Conservation (phyloP, 2,329 filamentous ascomycete species). For the Fusarium sp. region DNA sequence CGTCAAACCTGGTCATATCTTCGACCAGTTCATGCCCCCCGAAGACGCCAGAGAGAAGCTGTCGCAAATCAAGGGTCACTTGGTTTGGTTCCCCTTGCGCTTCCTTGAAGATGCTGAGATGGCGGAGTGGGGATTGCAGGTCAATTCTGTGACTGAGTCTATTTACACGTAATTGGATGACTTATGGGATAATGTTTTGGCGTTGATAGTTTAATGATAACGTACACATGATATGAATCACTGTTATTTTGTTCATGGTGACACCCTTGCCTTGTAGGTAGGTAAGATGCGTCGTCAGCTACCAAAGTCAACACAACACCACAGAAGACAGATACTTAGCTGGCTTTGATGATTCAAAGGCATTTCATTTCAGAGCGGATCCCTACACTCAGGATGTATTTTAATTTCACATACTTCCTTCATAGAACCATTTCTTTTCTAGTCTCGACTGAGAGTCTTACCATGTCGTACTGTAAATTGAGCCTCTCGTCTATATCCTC, state of each 20-base stretch:
- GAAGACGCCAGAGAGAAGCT: conserved; percentile 79
- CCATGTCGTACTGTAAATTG: conserved; percentile 30
- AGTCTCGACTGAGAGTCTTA: neutral
- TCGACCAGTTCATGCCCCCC: conserved; percentile 78
- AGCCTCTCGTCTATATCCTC: conserved; percentile 10
- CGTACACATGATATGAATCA: neutral
- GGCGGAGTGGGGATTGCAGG: conserved; percentile 87
- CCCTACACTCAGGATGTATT: neutral
- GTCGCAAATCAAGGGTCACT: conserved; percentile 82
- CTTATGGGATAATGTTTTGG: neutral
- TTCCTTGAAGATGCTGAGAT: conserved; percentile 87
- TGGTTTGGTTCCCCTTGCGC: conserved; percentile 95
- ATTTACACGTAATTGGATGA: conserved; percentile 70
- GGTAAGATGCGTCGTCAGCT: conserved; percentile 12
- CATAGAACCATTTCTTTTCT: neutral
- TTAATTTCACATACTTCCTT: neutral
- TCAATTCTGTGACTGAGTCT: conserved; percentile 89
- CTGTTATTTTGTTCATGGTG: neutral
- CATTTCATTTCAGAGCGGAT: conserved; percentile 2
- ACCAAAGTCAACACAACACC: neutral
- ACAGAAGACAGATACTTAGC: neutral
- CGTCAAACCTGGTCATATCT: conserved; percentile 86
- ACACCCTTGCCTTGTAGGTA: neutral
- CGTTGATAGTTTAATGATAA: neutral
- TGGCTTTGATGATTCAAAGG: neutral